phyloP scores from a whole-genome alignment of 768 basidiomycete genomes.

The Amanita rimosa region DNA sequence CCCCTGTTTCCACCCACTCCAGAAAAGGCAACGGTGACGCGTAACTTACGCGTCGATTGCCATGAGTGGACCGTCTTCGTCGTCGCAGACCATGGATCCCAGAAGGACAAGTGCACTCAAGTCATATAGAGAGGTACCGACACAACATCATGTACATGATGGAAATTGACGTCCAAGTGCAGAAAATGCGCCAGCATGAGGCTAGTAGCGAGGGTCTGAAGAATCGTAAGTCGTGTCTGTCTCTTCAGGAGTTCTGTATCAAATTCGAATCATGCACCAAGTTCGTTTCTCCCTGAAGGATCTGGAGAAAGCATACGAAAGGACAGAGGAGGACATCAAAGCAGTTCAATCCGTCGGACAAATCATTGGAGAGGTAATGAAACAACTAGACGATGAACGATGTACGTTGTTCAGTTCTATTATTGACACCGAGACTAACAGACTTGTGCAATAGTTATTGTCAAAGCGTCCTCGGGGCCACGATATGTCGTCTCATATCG shows the following conservation, averaged over 20 bases:
- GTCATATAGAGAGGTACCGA: conserved; percentile 57
- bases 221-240: conserved; percentile 52
- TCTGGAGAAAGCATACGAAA: conserved; percentile 79
- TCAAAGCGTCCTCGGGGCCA: conserved; percentile 96
- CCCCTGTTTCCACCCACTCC: conserved; percentile 1
- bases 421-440: not conserved
- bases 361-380: conserved; percentile 98
- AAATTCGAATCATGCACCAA: conserved; percentile 17
- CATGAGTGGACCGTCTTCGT: conserved; percentile 25
- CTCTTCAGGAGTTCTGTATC: not conserved
- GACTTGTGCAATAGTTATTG: conserved; percentile 57
- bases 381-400: conserved; percentile 94
- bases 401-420: conserved; percentile 42
- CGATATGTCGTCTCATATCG: conserved; percentile 98
- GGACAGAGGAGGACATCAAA: conserved; percentile 98
- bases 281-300: conserved; percentile 89
- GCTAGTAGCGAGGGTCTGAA: conserved; percentile 78
- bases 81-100: conserved; percentile 50
- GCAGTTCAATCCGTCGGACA: conserved; percentile 98
- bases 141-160: not conserved
- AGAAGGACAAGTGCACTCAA: conserved; percentile 66
- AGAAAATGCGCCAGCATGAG: conserved; percentile 97
- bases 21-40: conserved; percentile 16
- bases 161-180: conserved; percentile 9
- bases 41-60: conserved; percentile 28